Percentiles rank a stretch among this genome's conserved stretches.
Conservation (phyloP, 441 rosid genomes). For the Biscutella laevigata region DNA sequence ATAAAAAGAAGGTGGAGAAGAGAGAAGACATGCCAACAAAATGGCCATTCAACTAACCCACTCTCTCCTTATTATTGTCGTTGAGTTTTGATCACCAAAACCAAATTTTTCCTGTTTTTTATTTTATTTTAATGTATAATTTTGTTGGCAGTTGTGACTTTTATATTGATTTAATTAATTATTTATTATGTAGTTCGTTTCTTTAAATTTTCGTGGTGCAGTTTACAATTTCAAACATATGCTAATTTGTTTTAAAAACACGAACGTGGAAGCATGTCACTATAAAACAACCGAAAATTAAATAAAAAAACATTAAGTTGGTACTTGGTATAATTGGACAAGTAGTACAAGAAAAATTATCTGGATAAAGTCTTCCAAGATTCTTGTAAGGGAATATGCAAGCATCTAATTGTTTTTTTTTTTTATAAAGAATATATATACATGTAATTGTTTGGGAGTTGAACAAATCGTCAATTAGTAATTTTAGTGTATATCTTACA, state of each 20-base stretch:
- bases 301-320: not conserved
- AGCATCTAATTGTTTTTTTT: constrained; percentile 1
- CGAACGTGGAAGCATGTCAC: constrained; percentile 29
- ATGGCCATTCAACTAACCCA: constrained; percentile 33
- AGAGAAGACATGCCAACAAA: constrained; percentile 28
- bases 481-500: too few species aligned
- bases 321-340: constrained; percentile 7
- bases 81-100: constrained; percentile 27
- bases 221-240: constrained; percentile 16
- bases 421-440: not conserved
- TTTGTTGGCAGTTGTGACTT: constrained; percentile 16
- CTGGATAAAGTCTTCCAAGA: not conserved
- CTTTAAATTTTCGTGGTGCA: constrained; percentile 22
- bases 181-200: not conserved
- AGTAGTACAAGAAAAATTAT: not conserved
- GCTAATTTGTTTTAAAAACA: not conserved
- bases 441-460: too few species aligned
- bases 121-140: not conserved
- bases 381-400: constrained; percentile 1
- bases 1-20: constrained; percentile 29
- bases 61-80: constrained; percentile 24
- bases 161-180: not conserved
- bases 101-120: not conserved
- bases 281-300: constrained; percentile 3
- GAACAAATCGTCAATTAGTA: too few species aligned